Conservation (phyloP, 1,139 yeast species). For the Kluyveromyces sp. region DNA sequence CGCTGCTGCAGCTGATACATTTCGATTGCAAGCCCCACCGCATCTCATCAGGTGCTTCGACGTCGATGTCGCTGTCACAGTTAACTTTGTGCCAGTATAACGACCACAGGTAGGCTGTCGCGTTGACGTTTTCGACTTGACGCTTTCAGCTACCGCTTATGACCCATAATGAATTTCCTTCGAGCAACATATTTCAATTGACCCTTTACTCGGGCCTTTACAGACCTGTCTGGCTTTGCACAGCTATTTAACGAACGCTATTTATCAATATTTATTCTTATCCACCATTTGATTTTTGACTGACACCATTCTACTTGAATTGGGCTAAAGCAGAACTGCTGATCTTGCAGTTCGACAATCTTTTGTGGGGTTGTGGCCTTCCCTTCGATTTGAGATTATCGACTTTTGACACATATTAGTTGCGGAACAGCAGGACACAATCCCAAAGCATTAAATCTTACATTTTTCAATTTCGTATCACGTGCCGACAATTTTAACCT, state of each 20-base stretch:
- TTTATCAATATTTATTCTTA: background rate
- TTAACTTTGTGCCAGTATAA: constrained; percentile 2
- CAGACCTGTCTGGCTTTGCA: background rate
- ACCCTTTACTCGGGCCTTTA: too few relatives aligned
- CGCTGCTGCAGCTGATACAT: constrained; percentile 1
- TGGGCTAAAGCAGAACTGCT: too few relatives aligned
- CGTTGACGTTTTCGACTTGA: too few relatives aligned
- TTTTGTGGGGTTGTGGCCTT: too few relatives aligned
- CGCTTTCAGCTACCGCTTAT: constrained; percentile 33
- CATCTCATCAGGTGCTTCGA: background rate
- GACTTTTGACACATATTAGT: too few relatives aligned
- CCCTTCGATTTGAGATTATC: too few relatives aligned
- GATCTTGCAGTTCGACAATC: too few relatives aligned
- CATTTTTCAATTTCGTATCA: too few relatives aligned
- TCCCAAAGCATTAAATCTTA: too few relatives aligned
- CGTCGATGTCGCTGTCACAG: constrained; percentile 1
- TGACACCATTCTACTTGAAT: background rate
- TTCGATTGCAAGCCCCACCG: constrained; percentile 3
- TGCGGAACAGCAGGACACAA: too few relatives aligned
- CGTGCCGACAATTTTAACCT: too few relatives aligned
- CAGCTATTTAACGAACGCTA: background rate
- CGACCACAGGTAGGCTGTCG: background rate
- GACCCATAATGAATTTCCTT: background rate
- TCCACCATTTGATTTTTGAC: background rate
- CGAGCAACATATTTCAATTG: background rate